phyloP scores from a whole-genome alignment of 164 flowering plant genomes.

The Tetracentron sinense region DNA sequence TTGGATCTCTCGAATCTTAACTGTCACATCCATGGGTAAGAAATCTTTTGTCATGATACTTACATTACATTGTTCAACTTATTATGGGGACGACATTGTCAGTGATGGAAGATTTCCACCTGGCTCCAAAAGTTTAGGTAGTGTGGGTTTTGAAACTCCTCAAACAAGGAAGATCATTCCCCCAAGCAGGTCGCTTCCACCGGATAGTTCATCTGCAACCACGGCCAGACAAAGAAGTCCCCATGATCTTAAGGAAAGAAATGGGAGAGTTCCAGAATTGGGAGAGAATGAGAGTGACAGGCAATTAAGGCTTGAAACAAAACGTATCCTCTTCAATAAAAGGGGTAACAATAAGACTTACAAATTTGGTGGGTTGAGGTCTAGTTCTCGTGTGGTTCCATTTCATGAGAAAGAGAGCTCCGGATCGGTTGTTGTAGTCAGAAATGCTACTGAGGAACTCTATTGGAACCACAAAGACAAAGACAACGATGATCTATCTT shows the following conservation, averaged over 20 bases:
- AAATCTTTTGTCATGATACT: not conserved
- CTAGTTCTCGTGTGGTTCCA: constrained; percentile 74
- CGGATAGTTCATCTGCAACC: constrained; percentile 39
- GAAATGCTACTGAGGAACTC: constrained; percentile 32
- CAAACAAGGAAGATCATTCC: constrained; percentile 23
- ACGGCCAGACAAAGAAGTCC: constrained; percentile 41
- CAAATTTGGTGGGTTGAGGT: constrained; percentile 38
- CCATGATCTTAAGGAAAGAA: constrained; percentile 22
- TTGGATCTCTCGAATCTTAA: not conserved
- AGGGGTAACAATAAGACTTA: constrained; percentile 37
- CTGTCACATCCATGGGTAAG: not conserved
- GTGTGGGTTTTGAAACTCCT: constrained; percentile 29
- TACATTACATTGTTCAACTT: constrained; percentile 7
- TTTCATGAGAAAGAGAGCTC: constrained; percentile 33
- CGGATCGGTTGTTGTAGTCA: constrained; percentile 33
- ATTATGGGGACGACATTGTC: constrained; percentile 38
- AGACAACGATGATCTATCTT: constrained; percentile 66
- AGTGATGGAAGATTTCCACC: constrained; percentile 41
- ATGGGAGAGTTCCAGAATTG: constrained; percentile 22
- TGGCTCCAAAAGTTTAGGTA: constrained; percentile 25
- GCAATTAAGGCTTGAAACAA: constrained; percentile 37
- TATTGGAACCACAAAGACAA: constrained; percentile 32
- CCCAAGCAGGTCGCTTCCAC: constrained; percentile 32
- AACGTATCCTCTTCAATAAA: constrained; percentile 43
- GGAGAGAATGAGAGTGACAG: constrained; percentile 25